Conservation (phyloP, 805 yeast genomes). For the Zygoascus tannicola region DNA sequence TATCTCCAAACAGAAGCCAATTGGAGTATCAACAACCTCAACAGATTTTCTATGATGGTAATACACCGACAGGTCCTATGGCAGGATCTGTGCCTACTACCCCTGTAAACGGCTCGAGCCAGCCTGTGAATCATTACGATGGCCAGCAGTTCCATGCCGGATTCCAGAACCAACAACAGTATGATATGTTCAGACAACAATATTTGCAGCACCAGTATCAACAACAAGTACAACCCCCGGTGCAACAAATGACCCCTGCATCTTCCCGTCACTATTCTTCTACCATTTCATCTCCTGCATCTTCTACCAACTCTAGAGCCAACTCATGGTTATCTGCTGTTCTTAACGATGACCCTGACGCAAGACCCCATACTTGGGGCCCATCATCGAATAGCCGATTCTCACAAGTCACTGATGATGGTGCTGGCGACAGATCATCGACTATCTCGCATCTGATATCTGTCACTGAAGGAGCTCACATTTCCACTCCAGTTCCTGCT, state of each 20-base stretch:
- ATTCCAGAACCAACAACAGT: not conserved
- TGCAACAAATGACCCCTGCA: constrained; percentile 1
- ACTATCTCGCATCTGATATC: constrained; percentile 19
- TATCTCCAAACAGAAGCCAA: not conserved
- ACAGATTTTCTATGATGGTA: not conserved
- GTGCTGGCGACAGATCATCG: constrained; percentile 14
- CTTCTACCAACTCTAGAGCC: constrained; percentile 15
- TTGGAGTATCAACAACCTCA: not conserved
- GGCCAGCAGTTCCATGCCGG: not conserved
- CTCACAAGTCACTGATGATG: constrained; percentile 18
- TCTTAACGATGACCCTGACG: constrained; percentile 14
- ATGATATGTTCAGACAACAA: not conserved
- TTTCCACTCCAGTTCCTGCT: constrained; percentile 13
- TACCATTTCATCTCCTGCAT: constrained; percentile 15
- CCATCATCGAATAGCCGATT: constrained; percentile 17
- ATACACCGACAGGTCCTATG: constrained; percentile 2
- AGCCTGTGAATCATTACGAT: not conserved
- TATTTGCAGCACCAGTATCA: constrained; percentile 9
- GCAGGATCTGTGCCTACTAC: constrained; percentile 10
- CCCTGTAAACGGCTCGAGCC: constrained; percentile 8
- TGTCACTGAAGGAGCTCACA: constrained; percentile 18
- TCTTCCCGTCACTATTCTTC: constrained; percentile 16
- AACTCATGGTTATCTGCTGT: constrained; percentile 22
- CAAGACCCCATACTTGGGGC: constrained; percentile 25
- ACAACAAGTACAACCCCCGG: no score